phyloP scores from a whole-genome alignment of 1,284 basidiomycete species.

The Exobasidium rhododendri region DNA sequence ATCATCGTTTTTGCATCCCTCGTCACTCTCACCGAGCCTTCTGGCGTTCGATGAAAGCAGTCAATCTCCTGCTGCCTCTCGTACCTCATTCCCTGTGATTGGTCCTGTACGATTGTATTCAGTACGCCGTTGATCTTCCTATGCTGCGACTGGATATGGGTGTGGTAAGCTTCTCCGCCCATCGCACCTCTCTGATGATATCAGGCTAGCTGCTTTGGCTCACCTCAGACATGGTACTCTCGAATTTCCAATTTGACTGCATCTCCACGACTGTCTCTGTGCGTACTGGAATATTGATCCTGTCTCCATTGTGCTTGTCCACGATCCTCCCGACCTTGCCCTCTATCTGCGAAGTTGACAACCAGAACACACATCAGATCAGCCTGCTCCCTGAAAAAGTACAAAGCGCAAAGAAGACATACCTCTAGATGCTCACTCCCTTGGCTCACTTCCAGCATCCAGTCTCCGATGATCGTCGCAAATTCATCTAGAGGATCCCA shows the following conservation, averaged over 20 bases:
- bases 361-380: slow-evolving; percentile 1
- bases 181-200: too few species aligned
- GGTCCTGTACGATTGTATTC: slow-evolving; percentile 64
- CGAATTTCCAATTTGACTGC: slow-evolving; percentile 61
- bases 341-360: slow-evolving; percentile 66
- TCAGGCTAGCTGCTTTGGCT: slow-evolving; percentile 55
- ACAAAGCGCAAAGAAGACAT: slow-evolving; percentile 21
- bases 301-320: slow-evolving; percentile 62
- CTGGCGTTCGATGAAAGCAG: slow-evolving; percentile 65
- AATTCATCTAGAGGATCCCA: slow-evolving; percentile 93
- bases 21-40: slow-evolving; percentile 69
- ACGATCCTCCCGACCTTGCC: slow-evolving; percentile 83
- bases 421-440: slow-evolving; percentile 60
- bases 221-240: slow-evolving; percentile 85
- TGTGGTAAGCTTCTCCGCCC: background rate
- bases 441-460: slow-evolving; percentile 61
- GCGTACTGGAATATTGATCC: slow-evolving; percentile 68
- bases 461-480: slow-evolving; percentile 84
- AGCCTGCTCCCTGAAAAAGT: background rate
- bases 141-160: slow-evolving; percentile 77
- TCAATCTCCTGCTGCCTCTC: slow-evolving; percentile 76
- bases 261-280: slow-evolving; percentile 70
- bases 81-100: slow-evolving; percentile 67
- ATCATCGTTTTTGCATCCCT: slow-evolving; percentile 70
- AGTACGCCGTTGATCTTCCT: slow-evolving; percentile 78